Conservation (phyloP, 1,284 basidiomycete genomes). For the Puccinia coronata region DNA sequence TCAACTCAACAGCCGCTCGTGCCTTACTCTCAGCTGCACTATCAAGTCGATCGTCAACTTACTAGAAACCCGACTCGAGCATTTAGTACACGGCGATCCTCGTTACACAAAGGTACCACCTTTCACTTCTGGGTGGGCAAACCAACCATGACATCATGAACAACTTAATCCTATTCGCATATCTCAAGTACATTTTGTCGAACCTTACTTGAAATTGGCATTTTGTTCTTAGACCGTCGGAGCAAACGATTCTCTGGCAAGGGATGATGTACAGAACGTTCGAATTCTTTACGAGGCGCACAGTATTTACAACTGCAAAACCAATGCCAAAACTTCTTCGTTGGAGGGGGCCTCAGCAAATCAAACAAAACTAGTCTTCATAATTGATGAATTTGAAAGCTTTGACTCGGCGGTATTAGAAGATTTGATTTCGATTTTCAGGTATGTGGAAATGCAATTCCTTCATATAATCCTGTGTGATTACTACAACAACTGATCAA, state of each 20-base stretch:
- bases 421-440: constrained; percentile 36
- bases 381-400: constrained; percentile 42
- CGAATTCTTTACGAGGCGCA: constrained; percentile 27
- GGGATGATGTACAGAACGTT: constrained; percentile 39
- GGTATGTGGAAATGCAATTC: background rate
- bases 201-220: background rate
- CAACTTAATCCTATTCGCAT: background rate
- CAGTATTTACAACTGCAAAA: background rate
- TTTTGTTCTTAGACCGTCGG: background rate
- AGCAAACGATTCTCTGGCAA: constrained; percentile 22
- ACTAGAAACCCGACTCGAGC: constrained; percentile 18
- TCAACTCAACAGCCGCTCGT: constrained; percentile 39
- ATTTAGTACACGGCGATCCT: background rate
- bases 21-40: constrained; percentile 31
- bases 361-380: constrained; percentile 26
- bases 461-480: background rate
- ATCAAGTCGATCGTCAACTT: constrained; percentile 34
- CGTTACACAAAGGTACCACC: constrained; percentile 10
- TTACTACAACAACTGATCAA: background rate
- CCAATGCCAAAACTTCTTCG: background rate
- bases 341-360: background rate
- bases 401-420: constrained; percentile 37
- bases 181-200: background rate
- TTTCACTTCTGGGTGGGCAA: constrained; percentile 7
- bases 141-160: constrained; percentile 9